These are phyloP conservation scores for Zea luxurians DNA, from an alignment of 176 grass and related monocot species.

Conservation along the genomic window DNA sequence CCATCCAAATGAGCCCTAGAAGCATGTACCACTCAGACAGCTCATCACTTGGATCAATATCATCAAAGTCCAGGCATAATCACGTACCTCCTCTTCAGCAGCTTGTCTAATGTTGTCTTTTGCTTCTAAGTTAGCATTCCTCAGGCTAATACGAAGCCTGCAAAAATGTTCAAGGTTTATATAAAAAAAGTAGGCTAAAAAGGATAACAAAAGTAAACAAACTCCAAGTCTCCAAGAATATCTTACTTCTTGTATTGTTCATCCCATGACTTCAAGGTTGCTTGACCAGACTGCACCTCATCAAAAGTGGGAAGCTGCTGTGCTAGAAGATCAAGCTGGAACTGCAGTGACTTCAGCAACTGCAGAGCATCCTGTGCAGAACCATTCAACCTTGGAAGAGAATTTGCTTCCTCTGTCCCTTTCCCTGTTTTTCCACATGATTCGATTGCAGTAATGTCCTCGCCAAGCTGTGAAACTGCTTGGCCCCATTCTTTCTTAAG, in stretches of 20 bases:
- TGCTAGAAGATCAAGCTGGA: slow-evolving; percentile 64
- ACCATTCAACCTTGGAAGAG: slow-evolving; percentile 68
- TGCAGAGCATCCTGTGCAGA: slow-evolving; percentile 68
- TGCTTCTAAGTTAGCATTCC: slow-evolving; percentile 85
- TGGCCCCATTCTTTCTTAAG: slow-evolving; percentile 75
- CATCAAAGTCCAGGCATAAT: slow-evolving; percentile 8
- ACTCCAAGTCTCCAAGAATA: not conserved
- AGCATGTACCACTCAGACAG: not conserved
- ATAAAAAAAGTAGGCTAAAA: not conserved
- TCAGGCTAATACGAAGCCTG: slow-evolving; percentile 60
- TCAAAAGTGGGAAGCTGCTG: slow-evolving; percentile 79
- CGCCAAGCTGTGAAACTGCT: slow-evolving; percentile 51
- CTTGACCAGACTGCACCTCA: slow-evolving; percentile 60
- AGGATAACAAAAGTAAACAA: not conserved
- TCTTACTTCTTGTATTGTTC: slow-evolving; percentile 65
- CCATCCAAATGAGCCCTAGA: not conserved
- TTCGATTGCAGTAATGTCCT: slow-evolving; percentile 51
- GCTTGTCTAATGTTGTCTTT: slow-evolving; percentile 77
- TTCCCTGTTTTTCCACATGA: slow-evolving; percentile 64
- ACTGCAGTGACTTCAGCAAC: slow-evolving; percentile 73
- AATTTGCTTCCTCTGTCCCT: slow-evolving; percentile 67
- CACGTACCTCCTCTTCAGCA: slow-evolving; percentile 67
- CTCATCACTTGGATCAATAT: slow-evolving; percentile 2
- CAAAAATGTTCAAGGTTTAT: not conserved
- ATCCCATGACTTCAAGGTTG: slow-evolving; percentile 68